Base-by-base conservation (phyloP, 768 basidiomycete genomes). In the Galerina marginata region DNA sequence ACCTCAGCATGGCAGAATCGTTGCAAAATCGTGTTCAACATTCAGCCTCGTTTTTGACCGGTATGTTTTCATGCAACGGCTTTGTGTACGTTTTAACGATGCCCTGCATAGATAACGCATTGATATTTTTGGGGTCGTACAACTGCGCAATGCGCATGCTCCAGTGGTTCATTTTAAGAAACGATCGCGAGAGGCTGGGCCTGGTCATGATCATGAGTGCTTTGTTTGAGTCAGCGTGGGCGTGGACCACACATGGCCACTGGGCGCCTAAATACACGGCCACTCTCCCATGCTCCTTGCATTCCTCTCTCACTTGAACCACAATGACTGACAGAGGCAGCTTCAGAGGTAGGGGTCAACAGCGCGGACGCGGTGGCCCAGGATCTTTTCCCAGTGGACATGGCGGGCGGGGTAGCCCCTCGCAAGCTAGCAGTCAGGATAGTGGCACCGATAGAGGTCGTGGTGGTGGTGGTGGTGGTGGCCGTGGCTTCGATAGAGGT, bases 251-350 rank as follows among this genome's bases (percentile, higher is more conserved):
- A 36, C 47, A 50, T 60, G 45, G 54, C 39, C 49, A 29, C 29
- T 50, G 56, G 53, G 51, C 57, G 56, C 52, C 47, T 58, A 54
- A 54, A 44, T 57, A 50, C 39, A 44, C 14, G 9, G 38, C 11
- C 14, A 42, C 25, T 20, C 9, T 33, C 23, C 26, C 42, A 37
- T 11, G 16, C 46, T 36, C 51, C 20, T 42, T 14, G 12, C 20
- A 42, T 20, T 26, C 14, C 12, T 56, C 37, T 50, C 46, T 54
- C 49, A 36, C 49, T 54, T 47, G 25, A 65, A 48, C 62, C 59
- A 55, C 56, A 48, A 72, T 72, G 71, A 67, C 71, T 50, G 55
- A 68, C 48, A 68, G 75, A 61, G 74, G 74, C 20, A 70, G 65
- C 26, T 47, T 50, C 16, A 66, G 69, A 65, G 69, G 68, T 16